Conservation (phyloP, 2,329 filamentous ascomycete species). For the Diaporthe australafricana region DNA sequence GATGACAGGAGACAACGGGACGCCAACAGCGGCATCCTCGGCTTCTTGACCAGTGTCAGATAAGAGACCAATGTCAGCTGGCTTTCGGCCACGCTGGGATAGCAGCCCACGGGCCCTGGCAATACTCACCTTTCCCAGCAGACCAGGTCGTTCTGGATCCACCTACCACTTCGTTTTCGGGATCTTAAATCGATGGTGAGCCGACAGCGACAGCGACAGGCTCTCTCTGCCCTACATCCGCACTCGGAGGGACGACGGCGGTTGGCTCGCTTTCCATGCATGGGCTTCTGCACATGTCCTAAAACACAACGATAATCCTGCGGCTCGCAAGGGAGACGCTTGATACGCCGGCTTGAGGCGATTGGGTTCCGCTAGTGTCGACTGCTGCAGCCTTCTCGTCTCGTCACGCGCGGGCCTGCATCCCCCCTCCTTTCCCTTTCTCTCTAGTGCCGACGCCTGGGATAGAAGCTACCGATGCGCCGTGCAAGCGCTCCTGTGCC, state of each 20-base stretch:
- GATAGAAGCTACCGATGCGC: conserved; percentile 5
- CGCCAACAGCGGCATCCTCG: conserved; percentile 5
- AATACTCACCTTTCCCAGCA: not conserved
- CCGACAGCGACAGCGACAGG: not conserved
- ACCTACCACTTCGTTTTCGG: not conserved
- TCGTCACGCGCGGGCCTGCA: conserved; percentile 25
- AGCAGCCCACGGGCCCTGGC: conserved; percentile 10
- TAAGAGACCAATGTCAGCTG: not conserved
- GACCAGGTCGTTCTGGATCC: not conserved
- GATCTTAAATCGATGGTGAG: not conserved
- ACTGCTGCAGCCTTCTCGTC: conserved; percentile 19
- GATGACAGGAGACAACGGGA: not conserved
- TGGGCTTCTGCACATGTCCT: conserved; percentile 22
- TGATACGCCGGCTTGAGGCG: conserved; percentile 10
- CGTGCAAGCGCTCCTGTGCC: conserved; percentile 27
- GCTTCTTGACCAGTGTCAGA: conserved; percentile 2
- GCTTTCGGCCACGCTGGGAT: not conserved
- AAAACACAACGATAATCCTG: conserved; percentile 18
- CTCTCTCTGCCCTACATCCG: conserved; percentile 3
- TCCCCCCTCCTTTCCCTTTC: not conserved
- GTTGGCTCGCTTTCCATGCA: conserved; percentile 32
- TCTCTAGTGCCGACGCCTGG: conserved; percentile 22
- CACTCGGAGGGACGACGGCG: conserved; percentile 2
- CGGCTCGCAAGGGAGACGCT: conserved; percentile 7
- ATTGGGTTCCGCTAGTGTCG: conserved; percentile 22